These are phyloP conservation scores for Microbotryum lychnidis-dioicae DNA, from an alignment of 1,284 basidiomycete species.

Conservation along the genomic window DNA sequence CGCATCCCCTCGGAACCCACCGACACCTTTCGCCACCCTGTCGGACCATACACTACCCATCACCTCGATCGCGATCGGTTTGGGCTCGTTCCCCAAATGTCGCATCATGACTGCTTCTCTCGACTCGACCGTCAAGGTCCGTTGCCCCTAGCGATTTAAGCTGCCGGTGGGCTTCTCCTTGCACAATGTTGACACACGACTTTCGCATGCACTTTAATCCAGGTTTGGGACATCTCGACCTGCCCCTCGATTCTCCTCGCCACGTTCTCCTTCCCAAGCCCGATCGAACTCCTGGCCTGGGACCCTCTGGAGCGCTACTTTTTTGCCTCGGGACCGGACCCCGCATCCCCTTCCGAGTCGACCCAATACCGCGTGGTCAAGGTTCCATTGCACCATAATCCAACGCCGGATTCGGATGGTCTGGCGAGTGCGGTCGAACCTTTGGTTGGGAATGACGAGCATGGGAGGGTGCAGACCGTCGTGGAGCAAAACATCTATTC, in stretches of 20 bases:
- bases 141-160: neutral
- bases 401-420: constrained; percentile 19
- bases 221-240: constrained; percentile 31
- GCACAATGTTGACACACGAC: no score
- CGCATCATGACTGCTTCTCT: constrained; percentile 70
- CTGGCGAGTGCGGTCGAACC: constrained; percentile 48
- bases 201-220: neutral
- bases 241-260: constrained; percentile 25
- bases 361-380: constrained; percentile 44
- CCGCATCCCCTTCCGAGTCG: constrained; percentile 41
- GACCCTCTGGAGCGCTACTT: constrained; percentile 79
- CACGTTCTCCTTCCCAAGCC: constrained; percentile 40
- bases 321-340: constrained; percentile 55
- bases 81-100: constrained; percentile 62
- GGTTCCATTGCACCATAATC: constrained; percentile 14
- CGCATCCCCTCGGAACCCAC: constrained; percentile 37
- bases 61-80: constrained; percentile 68
- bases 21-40: constrained; percentile 68
- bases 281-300: constrained; percentile 62
- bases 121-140: constrained; percentile 86
- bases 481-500: constrained; percentile 51
- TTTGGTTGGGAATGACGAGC: constrained; percentile 61
- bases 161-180: constrained; percentile 12
- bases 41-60: constrained; percentile 88
- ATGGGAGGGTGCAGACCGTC: constrained; percentile 54